These are phyloP conservation scores for Backusella westeae DNA, from an alignment of 192 early-diverging fungal genomes.

Conservation along the genomic window DNA sequence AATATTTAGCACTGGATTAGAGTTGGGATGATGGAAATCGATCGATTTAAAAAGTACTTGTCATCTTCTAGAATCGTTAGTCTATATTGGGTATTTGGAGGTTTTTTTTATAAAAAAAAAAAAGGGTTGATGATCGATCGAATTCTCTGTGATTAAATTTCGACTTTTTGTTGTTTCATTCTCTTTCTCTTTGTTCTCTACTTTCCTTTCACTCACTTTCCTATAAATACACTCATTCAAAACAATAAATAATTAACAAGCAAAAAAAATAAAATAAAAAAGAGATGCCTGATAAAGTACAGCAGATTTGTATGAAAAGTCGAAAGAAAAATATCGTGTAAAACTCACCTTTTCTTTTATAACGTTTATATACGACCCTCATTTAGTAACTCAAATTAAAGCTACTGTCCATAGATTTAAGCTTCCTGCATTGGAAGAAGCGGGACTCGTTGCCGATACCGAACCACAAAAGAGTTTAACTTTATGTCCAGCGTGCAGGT, in stretches of 20 bases:
- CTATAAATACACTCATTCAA: not conserved
- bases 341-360: not conserved
- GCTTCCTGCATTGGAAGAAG: not conserved
- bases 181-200: not conserved
- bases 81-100: not conserved
- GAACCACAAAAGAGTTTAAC: not conserved
- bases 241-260: not conserved
- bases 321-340: not conserved
- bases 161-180: not conserved
- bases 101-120: too few species aligned
- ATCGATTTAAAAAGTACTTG: not conserved
- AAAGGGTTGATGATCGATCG: not conserved
- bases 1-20: not conserved
- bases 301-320: not conserved
- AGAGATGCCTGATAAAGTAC: not conserved
- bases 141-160: not conserved
- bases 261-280: not conserved
- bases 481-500: slow-evolving; percentile 1
- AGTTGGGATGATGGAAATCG: not conserved
- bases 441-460: not conserved
- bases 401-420: not conserved
- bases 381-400: not conserved
- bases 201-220: not conserved
- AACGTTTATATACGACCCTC: not conserved
- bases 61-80: not conserved